Conservation (phyloP, 176 grass and related monocot genomes). For the Pontederia paniculata region DNA sequence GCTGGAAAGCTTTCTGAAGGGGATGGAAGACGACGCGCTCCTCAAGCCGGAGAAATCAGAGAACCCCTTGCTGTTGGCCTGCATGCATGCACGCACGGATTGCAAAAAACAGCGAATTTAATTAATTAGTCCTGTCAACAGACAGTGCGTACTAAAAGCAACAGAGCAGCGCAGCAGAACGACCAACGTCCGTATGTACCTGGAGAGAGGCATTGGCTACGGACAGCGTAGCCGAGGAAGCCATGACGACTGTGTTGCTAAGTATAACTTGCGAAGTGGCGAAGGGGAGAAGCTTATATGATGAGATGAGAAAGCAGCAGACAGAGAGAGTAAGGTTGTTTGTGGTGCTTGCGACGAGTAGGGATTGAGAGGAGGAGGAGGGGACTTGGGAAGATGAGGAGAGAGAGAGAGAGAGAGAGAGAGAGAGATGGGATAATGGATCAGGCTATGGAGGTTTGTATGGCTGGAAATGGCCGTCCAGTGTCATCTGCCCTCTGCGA, state of each 20-base stretch:
- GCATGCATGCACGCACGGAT: background rate
- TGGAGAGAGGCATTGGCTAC: constrained; percentile 45
- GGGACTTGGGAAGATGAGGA: too few species aligned
- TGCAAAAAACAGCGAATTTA: background rate
- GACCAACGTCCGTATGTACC: constrained; percentile 2
- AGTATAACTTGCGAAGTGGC: too few species aligned
- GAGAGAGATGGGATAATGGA: too few species aligned
- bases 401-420: background rate
- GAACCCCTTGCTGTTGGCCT: background rate
- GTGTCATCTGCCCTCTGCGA: too few species aligned
- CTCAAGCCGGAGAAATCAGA: constrained; percentile 6
- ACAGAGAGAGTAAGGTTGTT: too few species aligned
- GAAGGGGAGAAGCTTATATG: too few species aligned
- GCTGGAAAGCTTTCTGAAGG: constrained; percentile 5
- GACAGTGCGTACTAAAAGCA: background rate
- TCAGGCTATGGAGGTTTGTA: too few species aligned
- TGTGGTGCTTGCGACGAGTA: too few species aligned
- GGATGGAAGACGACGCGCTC: constrained; percentile 7
- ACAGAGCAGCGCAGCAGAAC: background rate
- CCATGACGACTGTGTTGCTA: constrained; percentile 7
- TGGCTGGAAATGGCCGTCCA: too few species aligned
- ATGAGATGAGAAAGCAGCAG: too few species aligned
- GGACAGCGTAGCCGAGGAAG: constrained; percentile 26
- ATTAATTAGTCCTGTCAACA: background rate
- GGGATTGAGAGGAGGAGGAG: background rate